These are phyloP conservation scores for Pleurotus ostreatus DNA, from an alignment of 768 basidiomycete species.

Conservation along the genomic window DNA sequence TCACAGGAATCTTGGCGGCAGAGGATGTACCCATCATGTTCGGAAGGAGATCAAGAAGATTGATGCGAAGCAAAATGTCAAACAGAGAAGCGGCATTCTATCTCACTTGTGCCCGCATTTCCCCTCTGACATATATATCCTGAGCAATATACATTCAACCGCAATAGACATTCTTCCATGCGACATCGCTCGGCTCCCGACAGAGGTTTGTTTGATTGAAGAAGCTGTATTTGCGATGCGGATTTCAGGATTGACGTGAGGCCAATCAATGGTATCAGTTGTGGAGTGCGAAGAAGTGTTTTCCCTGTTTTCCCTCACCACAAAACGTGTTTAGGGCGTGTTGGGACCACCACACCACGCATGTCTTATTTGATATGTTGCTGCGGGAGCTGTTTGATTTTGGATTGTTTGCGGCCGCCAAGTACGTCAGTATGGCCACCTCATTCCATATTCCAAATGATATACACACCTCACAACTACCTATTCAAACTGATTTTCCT, in stretches of 20 bases:
- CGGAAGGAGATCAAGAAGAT: not conserved
- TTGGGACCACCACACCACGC: not conserved
- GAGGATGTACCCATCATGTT: not conserved
- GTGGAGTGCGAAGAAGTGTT: constrained; percentile 4
- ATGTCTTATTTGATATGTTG: not conserved
- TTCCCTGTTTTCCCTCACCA: not conserved
- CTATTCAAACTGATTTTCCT: not conserved
- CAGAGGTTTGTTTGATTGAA: too few relatives aligned
- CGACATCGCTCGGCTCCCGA: too few relatives aligned
- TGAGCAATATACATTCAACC: too few relatives aligned
- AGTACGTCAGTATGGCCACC: not conserved
- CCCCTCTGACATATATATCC: too few relatives aligned
- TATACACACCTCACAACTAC: not conserved
- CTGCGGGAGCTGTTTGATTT: not conserved
- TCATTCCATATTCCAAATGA: not conserved
- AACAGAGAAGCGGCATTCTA: constrained; percentile 1
- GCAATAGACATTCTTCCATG: too few relatives aligned
- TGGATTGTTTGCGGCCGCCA: not conserved
- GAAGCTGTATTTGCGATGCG: not conserved
- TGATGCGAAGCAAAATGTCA: not conserved
- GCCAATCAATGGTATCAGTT: not conserved
- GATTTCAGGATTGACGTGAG: too few relatives aligned
- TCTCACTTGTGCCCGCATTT: not conserved
- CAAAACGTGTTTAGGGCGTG: constrained; percentile 5
- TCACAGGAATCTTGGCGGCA: not conserved